These are phyloP conservation scores for Quercus glauca DNA, from an alignment of 306 rosid species.

Conservation along the genomic window DNA sequence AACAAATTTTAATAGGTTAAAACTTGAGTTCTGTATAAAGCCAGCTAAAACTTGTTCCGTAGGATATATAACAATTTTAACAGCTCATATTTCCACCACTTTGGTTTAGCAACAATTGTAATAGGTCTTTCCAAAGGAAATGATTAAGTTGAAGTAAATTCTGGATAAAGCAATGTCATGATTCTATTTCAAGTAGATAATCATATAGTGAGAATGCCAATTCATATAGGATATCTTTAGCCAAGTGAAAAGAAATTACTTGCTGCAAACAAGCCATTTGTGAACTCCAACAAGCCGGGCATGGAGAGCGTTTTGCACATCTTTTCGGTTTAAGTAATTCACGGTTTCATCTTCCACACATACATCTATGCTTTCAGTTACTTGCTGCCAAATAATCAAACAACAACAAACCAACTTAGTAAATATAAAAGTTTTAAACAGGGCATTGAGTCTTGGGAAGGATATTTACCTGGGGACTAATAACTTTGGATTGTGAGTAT, in stretches of 20 bases:
- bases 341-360: constrained; percentile 90
- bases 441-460: background rate
- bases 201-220: too few species aligned
- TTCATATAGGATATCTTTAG: background rate
- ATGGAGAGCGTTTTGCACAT: constrained; percentile 75
- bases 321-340: constrained; percentile 73
- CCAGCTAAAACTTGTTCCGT: too few species aligned
- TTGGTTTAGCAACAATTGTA: too few species aligned
- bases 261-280: constrained; percentile 91
- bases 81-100: too few species aligned
- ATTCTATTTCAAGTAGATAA: too few species aligned
- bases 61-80: too few species aligned
- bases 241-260: constrained; percentile 36
- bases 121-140: too few species aligned
- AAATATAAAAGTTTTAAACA: background rate
- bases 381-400: constrained; percentile 49
- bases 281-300: constrained; percentile 77
- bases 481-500: constrained; percentile 42
- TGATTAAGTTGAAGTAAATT: too few species aligned
- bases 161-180: too few species aligned
- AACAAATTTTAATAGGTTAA: background rate
- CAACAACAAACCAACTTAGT: background rate
- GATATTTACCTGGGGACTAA: constrained; percentile 40
- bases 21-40: too few species aligned
- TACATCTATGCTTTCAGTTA: constrained; percentile 66